These are phyloP conservation scores for Mycogone perniciosa DNA, from an alignment of 2,329 filamentous ascomycete species.

Conservation along the genomic window DNA sequence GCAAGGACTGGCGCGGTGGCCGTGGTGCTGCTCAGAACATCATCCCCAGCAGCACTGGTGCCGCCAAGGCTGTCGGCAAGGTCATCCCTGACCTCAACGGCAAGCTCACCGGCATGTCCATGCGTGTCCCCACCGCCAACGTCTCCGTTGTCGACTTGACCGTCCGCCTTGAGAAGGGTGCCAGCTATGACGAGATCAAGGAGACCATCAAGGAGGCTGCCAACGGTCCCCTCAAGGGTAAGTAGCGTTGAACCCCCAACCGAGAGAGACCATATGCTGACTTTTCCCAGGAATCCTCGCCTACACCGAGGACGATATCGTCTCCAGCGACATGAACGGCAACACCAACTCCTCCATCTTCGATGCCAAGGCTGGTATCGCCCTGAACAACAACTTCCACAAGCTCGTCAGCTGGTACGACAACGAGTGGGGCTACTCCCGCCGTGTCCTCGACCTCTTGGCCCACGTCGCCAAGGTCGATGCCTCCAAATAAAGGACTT, in stretches of 20 bases:
- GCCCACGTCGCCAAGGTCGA: slow-evolving; percentile 76
- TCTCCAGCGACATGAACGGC: slow-evolving; percentile 90
- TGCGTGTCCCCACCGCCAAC: slow-evolving; percentile 98
- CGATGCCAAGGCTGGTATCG: slow-evolving; percentile 98
- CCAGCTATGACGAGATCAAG: slow-evolving; percentile 90
- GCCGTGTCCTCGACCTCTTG: slow-evolving; percentile 80
- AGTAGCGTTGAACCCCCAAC: slow-evolving; percentile 25
- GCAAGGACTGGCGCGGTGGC: slow-evolving; percentile 99
- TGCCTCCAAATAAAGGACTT: slow-evolving; percentile 41
- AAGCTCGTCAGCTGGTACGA: slow-evolving; percentile 99
- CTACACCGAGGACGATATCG: slow-evolving; percentile 96
- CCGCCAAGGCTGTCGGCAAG: slow-evolving; percentile 99
- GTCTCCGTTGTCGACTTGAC: slow-evolving; percentile 99
- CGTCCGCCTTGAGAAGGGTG: slow-evolving; percentile 84
- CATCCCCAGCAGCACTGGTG: slow-evolving; percentile 98
- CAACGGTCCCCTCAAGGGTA: slow-evolving; percentile 79
- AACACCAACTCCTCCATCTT: slow-evolving; percentile 95
- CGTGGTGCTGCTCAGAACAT: slow-evolving; percentile 99
- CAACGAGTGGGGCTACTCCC: slow-evolving; percentile 99
- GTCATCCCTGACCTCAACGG: slow-evolving; percentile 96
- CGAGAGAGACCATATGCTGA: slow-evolving; percentile 10
- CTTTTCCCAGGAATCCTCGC: slow-evolving; percentile 63
- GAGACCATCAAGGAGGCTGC: slow-evolving; percentile 79
- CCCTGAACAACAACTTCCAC: slow-evolving; percentile 96
- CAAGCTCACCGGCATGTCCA: slow-evolving; percentile 99